phyloP scores from a whole-genome alignment of 129 eudicot genomes.

The Helichrysum umbraculigerum region DNA sequence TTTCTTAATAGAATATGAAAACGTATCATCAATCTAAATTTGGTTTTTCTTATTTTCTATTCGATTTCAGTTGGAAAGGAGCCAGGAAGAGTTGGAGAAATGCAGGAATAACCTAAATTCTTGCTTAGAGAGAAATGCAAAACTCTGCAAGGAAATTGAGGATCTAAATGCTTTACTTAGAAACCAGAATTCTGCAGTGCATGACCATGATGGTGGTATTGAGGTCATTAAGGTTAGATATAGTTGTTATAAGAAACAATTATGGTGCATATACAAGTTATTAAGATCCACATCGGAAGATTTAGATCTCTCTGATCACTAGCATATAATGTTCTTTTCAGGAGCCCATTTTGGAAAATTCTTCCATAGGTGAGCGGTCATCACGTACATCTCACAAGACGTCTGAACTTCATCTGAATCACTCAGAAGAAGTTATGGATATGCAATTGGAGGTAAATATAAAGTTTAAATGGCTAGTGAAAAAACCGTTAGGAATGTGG shows the following conservation, averaged over 20 bases:
- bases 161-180: slow-evolving; percentile 51
- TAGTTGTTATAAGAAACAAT: slow-evolving; percentile 9
- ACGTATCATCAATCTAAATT: slow-evolving; percentile 10
- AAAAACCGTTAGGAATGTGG: neutral
- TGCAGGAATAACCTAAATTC: slow-evolving; percentile 58
- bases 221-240: slow-evolving; percentile 61
- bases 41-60: slow-evolving; percentile 23
- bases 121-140: slow-evolving; percentile 69
- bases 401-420: slow-evolving; percentile 32
- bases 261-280: slow-evolving; percentile 12
- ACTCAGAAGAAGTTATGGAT: slow-evolving; percentile 50
- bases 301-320: neutral
- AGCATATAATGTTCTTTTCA: slow-evolving; percentile 29
- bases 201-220: slow-evolving; percentile 34
- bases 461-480: neutral
- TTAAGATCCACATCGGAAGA: slow-evolving; percentile 12
- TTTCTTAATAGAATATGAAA: slow-evolving; percentile 19
- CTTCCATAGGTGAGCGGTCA: slow-evolving; percentile 35
- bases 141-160: slow-evolving; percentile 69
- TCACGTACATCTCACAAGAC: slow-evolving; percentile 24
- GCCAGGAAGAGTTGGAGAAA: slow-evolving; percentile 62
- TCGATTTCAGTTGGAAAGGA: slow-evolving; percentile 58
- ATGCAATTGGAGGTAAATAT: slow-evolving; percentile 67
- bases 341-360: slow-evolving; percentile 62
- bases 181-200: slow-evolving; percentile 31